Evolutionary conservation across 768 basidiomycete genomes (phyloP).

Genomic region (Phanerochaete sordida): DNA sequence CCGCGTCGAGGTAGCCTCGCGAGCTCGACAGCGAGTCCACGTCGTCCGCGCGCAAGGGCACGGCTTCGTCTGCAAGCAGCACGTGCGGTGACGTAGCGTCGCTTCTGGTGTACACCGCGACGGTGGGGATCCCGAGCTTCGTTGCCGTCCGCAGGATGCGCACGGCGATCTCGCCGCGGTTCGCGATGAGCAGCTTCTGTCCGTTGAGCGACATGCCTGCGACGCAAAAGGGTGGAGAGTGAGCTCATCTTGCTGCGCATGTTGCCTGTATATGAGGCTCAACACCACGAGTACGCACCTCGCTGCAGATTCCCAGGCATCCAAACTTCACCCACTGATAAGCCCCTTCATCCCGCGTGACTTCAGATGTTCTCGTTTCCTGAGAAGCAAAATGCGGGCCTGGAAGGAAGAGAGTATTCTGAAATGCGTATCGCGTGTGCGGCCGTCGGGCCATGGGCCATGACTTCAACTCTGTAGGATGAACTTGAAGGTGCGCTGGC

Average conservation of each 20-base stretch:
- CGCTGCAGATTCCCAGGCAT: background rate
- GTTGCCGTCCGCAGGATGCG: constrained; percentile 58
- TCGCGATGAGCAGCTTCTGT: constrained; percentile 61
- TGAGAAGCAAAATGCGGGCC: background rate
- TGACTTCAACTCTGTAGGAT: too few relatives aligned
- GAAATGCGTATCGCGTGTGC: too few relatives aligned
- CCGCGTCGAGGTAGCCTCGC: constrained; percentile 37
- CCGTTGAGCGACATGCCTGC: background rate
- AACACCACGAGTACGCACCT: background rate
- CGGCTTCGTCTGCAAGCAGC: constrained; percentile 47
- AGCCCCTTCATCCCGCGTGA: background rate
- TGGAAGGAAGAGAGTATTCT: too few relatives aligned
- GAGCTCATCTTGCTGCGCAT: background rate
- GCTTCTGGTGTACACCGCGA: constrained; percentile 57
- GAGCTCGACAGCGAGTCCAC: constrained; percentile 33
- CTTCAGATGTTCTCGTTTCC: background rate
- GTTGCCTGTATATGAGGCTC: background rate
- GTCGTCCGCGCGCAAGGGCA: constrained; percentile 30
- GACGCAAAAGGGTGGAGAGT: background rate
- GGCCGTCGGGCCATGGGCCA: too few relatives aligned
- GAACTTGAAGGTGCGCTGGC: too few relatives aligned
- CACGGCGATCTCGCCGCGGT: constrained; percentile 71
- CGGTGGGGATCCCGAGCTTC: constrained; percentile 44
- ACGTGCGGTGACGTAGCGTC: constrained; percentile 61
- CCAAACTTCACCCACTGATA: background rate